These are phyloP conservation scores for Fraxinus sp. DNA, from an alignment of 305 asterid genomes.

Conservation along the genomic window DNA sequence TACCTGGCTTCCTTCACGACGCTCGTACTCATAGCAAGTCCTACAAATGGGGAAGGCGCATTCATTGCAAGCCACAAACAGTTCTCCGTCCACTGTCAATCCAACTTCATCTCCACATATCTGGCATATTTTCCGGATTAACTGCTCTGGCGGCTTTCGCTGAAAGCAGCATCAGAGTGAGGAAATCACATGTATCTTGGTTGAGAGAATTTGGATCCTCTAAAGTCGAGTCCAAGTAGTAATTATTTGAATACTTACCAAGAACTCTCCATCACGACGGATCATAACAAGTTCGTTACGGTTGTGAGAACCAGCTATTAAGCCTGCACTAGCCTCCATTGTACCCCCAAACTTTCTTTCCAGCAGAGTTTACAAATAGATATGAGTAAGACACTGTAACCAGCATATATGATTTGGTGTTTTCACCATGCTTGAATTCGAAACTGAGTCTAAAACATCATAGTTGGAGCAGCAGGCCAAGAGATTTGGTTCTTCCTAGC, in stretches of 20 bases:
- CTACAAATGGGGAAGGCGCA: slow-evolving; percentile 44
- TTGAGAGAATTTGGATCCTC: not conserved
- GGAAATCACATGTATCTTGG: not conserved
- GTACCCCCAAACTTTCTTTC: not conserved
- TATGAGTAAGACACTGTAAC: not conserved
- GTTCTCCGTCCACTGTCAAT: slow-evolving; percentile 34
- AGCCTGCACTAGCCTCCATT: slow-evolving; percentile 28
- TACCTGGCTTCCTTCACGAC: slow-evolving; percentile 36
- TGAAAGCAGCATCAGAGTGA: slow-evolving; percentile 7
- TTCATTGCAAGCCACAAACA: slow-evolving; percentile 40
- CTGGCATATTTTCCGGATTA: slow-evolving; percentile 26
- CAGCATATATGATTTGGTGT: not conserved
- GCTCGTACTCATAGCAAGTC: slow-evolving; percentile 43
- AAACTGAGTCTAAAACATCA: not conserved
- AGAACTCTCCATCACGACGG: slow-evolving; percentile 20
- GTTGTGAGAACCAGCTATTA: slow-evolving; percentile 31
- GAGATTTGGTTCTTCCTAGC: not conserved
- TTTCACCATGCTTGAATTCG: not conserved
- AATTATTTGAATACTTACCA: slow-evolving; percentile 14
- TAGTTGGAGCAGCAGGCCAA: not conserved
- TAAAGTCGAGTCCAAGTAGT: not conserved
- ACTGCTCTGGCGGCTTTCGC: slow-evolving; percentile 19
- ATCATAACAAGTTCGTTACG: slow-evolving; percentile 32
- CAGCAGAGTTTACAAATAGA: not conserved
- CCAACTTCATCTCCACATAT: slow-evolving; percentile 42